phyloP scores from a whole-genome alignment of 2,329 filamentous ascomycete species.

The Fulvia fulva region DNA sequence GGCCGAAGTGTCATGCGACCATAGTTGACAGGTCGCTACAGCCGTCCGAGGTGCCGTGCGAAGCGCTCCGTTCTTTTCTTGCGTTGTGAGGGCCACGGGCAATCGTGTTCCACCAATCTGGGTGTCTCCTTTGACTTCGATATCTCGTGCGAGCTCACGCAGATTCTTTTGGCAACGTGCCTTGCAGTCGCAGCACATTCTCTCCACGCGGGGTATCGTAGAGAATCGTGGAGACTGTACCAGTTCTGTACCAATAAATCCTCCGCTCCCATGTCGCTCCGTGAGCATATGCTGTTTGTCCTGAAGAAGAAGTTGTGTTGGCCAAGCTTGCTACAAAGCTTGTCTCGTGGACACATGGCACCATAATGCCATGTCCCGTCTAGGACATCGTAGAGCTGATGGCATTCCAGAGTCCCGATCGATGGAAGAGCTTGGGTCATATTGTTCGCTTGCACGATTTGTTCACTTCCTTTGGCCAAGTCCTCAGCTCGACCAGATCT shows the following conservation, averaged over 20 bases:
- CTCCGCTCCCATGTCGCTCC: background rate
- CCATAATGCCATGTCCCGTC: too few species aligned
- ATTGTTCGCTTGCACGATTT: too few species aligned
- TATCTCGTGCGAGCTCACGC: background rate
- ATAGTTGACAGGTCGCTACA: background rate
- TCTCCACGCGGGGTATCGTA: background rate
- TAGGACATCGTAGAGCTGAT: too few species aligned
- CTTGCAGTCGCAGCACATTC: too few species aligned
- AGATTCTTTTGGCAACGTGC: too few species aligned
- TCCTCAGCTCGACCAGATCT: too few species aligned
- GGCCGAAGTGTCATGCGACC: background rate
- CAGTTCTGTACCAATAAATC: background rate
- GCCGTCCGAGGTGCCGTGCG: background rate
- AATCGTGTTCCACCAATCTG: background rate
- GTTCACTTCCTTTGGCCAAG: too few species aligned
- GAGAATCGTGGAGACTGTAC: background rate
- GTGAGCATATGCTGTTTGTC: background rate
- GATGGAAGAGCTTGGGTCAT: too few species aligned
- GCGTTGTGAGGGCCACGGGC: background rate
- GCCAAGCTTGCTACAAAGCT: background rate
- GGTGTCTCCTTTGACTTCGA: background rate
- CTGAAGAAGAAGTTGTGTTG: background rate
- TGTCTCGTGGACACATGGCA: background rate
- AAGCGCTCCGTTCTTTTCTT: background rate
- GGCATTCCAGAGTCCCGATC: too few species aligned